These are phyloP conservation scores for Acanthamoeba lenticulata DNA, from an alignment of 208 protist genomes.

Conservation along the genomic window DNA sequence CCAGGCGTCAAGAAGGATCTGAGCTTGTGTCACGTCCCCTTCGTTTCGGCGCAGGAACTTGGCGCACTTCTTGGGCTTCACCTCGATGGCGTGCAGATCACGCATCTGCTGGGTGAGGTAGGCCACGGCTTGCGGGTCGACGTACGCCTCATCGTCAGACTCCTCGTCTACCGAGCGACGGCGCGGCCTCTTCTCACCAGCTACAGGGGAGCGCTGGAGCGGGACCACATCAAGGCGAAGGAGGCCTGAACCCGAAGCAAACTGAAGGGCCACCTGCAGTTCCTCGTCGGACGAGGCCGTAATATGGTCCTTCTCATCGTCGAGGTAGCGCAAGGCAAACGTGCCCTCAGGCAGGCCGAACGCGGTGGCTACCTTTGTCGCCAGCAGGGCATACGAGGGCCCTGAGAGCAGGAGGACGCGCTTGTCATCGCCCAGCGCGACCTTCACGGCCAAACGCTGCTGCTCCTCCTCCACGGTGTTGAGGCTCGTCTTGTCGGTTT, in stretches of 20 bases:
- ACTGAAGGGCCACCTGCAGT: not conserved
- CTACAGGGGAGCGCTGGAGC: not conserved
- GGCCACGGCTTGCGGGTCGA: not conserved
- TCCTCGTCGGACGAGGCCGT: conserved; percentile 56
- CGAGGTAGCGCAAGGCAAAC: not conserved
- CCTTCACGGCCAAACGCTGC: not conserved
- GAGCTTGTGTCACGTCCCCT: not conserved
- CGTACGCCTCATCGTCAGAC: not conserved
- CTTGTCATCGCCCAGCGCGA: not conserved
- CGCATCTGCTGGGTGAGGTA: not conserved
- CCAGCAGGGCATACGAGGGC: not conserved
- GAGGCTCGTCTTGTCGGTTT: not conserved
- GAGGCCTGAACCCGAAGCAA: not conserved
- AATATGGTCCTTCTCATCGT: conserved; percentile 50
- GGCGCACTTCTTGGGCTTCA: conserved; percentile 26
- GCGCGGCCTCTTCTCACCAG: not conserved
- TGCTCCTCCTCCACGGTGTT: not conserved
- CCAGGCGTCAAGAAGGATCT: not conserved
- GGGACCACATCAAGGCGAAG: not conserved
- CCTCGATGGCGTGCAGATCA: not conserved
- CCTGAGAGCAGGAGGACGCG: not conserved
- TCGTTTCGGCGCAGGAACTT: not conserved
- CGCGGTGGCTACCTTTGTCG: not conserved
- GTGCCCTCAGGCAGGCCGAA: not conserved
- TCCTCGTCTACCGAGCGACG: not conserved